Conservation (phyloP, 176 grass and related monocot genomes). For the Paspalum vaginatum region DNA sequence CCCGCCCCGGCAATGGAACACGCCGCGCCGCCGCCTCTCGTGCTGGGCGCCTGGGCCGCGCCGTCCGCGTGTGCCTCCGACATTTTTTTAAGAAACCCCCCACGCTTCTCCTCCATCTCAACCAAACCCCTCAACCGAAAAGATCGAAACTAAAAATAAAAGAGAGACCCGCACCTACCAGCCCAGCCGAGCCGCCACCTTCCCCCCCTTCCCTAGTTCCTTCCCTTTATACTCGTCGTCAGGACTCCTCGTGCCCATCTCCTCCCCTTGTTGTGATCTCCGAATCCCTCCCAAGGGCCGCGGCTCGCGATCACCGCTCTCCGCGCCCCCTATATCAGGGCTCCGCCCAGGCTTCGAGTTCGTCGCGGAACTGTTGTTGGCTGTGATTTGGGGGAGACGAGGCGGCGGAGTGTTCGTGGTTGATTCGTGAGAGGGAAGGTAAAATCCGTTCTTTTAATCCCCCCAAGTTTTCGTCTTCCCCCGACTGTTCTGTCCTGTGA, state of each 20-base stretch:
- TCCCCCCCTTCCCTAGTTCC: no score
- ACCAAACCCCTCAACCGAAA: background rate
- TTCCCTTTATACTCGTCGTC: constrained; percentile 34
- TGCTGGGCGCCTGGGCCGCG: no score
- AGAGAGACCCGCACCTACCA: background rate
- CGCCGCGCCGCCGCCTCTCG: no score
- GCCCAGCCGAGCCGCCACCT: constrained; percentile 34
- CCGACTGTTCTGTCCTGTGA: background rate
- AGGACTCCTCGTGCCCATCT: background rate
- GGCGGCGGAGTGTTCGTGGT: background rate
- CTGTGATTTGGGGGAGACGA: constrained; percentile 18
- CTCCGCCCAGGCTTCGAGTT: constrained; percentile 20
- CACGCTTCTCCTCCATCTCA: background rate
- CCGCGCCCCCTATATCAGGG: constrained; percentile 19
- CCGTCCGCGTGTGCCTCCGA: background rate
- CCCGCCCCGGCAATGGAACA: no score
- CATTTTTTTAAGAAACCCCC: background rate
- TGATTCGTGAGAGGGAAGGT: no score
- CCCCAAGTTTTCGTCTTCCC: no score
- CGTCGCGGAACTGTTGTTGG: constrained; percentile 9
- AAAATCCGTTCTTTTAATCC: no score
- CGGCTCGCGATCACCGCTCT: constrained; percentile 29
- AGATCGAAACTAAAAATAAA: background rate
- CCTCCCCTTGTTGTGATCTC: constrained; percentile 47
- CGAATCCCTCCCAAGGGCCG: constrained; percentile 42